phyloP scores from a whole-genome alignment of 139 green algal genomes.

The Eudorina sp. region DNA sequence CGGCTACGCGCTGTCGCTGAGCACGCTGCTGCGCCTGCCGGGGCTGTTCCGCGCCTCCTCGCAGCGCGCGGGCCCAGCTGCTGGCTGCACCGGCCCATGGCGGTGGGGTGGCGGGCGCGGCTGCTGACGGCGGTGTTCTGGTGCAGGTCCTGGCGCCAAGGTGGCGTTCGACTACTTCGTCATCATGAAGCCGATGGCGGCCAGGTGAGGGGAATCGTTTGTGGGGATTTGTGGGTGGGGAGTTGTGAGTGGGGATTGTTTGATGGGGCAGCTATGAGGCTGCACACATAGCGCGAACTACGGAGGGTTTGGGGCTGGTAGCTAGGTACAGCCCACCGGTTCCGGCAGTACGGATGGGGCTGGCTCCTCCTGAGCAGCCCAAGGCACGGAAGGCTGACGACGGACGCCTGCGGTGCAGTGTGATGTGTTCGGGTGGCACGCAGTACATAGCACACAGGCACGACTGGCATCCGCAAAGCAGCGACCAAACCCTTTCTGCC shows the following conservation, averaged over 20 bases:
- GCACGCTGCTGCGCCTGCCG: conserved; percentile 49
- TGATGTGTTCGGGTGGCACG: no score
- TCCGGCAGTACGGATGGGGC: no score
- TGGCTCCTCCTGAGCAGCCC: no score
- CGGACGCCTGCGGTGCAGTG: no score
- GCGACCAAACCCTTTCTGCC: no score
- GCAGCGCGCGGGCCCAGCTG: conserved; percentile 16
- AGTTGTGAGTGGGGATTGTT: neutral
- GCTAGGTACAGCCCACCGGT: neutral
- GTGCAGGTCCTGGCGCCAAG: conserved; percentile 60
- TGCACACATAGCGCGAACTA: no score
- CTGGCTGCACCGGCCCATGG: conserved; percentile 52
- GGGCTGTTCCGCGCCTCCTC: conserved; percentile 24
- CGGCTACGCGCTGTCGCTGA: conserved; percentile 49
- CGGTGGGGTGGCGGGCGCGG: conserved; percentile 53
- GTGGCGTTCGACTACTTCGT: conserved; percentile 68
- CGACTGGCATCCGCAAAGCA: no score
- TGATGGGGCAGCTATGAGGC: neutral
- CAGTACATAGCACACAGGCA: no score
- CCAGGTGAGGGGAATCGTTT: conserved; percentile 38
- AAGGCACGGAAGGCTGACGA: no score
- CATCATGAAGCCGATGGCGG: conserved; percentile 57
- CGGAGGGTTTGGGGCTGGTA: neutral
- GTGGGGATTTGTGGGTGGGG: neutral
- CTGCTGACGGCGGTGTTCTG: conserved; percentile 58